A percentile compares a stretch with the other conserved stretches of the same genome.
These are phyloP conservation scores for Piloderma croceum DNA, from an alignment of 768 basidiomycete species.

Conservation along the genomic window DNA sequence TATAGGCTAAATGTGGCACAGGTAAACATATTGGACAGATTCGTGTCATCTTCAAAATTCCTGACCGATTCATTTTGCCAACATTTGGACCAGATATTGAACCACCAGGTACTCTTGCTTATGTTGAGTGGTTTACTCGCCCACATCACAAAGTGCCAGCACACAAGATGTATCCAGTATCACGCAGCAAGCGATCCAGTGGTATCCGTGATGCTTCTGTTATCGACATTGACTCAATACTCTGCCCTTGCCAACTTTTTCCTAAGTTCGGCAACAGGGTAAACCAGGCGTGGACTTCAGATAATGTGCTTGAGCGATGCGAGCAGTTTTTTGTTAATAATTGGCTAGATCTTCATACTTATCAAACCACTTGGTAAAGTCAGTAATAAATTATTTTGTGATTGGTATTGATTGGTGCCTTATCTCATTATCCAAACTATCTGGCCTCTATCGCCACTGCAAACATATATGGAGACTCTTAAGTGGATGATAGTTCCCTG, in stretches of 20 bases:
- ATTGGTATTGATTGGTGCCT: too few species aligned
- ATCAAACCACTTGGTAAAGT: too few species aligned
- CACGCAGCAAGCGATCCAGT: not conserved
- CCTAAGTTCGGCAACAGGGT: slow-evolving; percentile 15
- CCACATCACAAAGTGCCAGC: slow-evolving; percentile 1
- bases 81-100: not conserved
- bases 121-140: slow-evolving; percentile 27
- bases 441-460: too few species aligned
- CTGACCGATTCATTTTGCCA: slow-evolving; percentile 1
- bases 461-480: too few species aligned
- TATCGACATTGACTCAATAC: slow-evolving; percentile 12
- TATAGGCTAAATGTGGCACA: slow-evolving; percentile 5
- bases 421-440: too few species aligned
- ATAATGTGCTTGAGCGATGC: slow-evolving; percentile 17
- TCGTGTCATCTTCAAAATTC: slow-evolving; percentile 10
- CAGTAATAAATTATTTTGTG: too few species aligned
- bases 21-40: slow-evolving; percentile 23
- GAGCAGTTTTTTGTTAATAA: slow-evolving; percentile 16
- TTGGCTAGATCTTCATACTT: slow-evolving; percentile 14
- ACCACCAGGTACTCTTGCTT: slow-evolving; percentile 19
- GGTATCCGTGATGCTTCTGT: slow-evolving; percentile 4
- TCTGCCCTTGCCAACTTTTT: slow-evolving; percentile 18
- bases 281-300: slow-evolving; percentile 19
- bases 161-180: slow-evolving; percentile 11
- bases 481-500: too few species aligned